Evolutionary conservation across 768 basidiomycete species (phyloP).

Genomic region (Glaciozyma antarctica): DNA sequence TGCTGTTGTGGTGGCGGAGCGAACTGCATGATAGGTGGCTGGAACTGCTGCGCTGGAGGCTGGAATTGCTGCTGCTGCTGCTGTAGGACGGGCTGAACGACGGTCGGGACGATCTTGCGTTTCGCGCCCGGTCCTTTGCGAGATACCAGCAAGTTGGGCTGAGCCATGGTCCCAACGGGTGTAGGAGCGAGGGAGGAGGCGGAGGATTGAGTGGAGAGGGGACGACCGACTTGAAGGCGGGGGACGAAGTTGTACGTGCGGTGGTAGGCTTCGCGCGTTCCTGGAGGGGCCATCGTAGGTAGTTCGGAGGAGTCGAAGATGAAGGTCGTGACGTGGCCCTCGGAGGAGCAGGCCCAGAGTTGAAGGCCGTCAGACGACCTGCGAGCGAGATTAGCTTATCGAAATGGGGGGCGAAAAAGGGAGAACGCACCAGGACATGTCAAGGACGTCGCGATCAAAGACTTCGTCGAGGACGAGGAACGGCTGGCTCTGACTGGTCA

Average conservation of each 20-base stretch:
- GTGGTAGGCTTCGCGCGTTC: slow-evolving; percentile 50
- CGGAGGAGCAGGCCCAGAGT: slow-evolving; percentile 88
- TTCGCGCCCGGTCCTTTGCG: slow-evolving; percentile 29
- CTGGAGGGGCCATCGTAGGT: slow-evolving; percentile 40
- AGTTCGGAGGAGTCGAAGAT: slow-evolving; percentile 53
- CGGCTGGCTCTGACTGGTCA: slow-evolving; percentile 82
- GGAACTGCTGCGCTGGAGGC: background rate
- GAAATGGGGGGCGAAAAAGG: background rate
- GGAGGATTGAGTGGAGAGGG: slow-evolving; percentile 10
- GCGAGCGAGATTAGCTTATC: slow-evolving; percentile 12
- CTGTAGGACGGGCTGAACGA: background rate
- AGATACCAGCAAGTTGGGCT: slow-evolving; percentile 28
- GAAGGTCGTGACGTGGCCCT: slow-evolving; percentile 86
- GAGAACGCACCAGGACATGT: slow-evolving; percentile 72
- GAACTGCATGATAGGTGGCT: background rate
- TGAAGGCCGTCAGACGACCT: slow-evolving; percentile 91
- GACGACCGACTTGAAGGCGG: background rate
- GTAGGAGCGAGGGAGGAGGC: background rate
- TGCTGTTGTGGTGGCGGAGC: background rate
- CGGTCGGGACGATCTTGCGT: background rate
- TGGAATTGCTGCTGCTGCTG: too few species aligned
- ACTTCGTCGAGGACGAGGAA: slow-evolving; percentile 87
- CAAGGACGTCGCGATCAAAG: slow-evolving; percentile 89
- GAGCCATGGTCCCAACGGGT: slow-evolving; percentile 1
- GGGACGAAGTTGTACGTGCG: slow-evolving; percentile 19